Conservation (phyloP, 768 basidiomycete species). For the Mycena filopes region DNA sequence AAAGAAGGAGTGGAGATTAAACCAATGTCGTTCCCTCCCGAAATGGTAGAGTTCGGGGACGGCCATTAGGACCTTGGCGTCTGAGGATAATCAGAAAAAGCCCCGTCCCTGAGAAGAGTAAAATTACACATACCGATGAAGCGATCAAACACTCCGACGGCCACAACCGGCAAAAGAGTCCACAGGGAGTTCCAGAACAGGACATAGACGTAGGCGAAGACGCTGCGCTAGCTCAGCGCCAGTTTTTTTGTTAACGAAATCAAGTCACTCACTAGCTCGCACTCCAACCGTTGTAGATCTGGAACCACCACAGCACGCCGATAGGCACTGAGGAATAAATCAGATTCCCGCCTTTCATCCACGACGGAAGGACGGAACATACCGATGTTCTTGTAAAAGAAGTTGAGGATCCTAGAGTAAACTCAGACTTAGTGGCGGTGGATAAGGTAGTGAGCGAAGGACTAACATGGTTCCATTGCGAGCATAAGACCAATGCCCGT, state of each 20-base stretch:
- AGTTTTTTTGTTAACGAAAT: background rate
- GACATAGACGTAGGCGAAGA: constrained; percentile 93
- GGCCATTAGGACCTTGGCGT: constrained; percentile 87
- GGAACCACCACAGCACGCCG: constrained; percentile 98
- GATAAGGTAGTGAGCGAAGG: too few species aligned
- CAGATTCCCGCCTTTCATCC: background rate
- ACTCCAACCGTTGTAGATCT: constrained; percentile 93
- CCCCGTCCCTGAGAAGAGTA: background rate
- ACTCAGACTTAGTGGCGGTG: background rate
- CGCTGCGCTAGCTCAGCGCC: constrained; percentile 47
- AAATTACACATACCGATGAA: constrained; percentile 70
- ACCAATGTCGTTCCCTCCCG: constrained; percentile 87
- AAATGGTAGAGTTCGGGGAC: constrained; percentile 90
- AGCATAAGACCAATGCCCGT: constrained; percentile 98
- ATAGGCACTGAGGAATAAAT: constrained; percentile 70
- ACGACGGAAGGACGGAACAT: background rate
- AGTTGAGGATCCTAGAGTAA: constrained; percentile 84
- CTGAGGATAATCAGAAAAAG: constrained; percentile 45
- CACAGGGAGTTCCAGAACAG: constrained; percentile 99
- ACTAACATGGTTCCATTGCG: constrained; percentile 91
- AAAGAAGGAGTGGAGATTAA: constrained; percentile 77
- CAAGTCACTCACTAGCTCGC: constrained; percentile 87
- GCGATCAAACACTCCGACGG: constrained; percentile 95
- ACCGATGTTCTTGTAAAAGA: constrained; percentile 97
- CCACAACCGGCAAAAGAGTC: constrained; percentile 93